phyloP scores from a whole-genome alignment of 495 filamentous ascomycete species.

The Penicillium cosmopolitanum region DNA sequence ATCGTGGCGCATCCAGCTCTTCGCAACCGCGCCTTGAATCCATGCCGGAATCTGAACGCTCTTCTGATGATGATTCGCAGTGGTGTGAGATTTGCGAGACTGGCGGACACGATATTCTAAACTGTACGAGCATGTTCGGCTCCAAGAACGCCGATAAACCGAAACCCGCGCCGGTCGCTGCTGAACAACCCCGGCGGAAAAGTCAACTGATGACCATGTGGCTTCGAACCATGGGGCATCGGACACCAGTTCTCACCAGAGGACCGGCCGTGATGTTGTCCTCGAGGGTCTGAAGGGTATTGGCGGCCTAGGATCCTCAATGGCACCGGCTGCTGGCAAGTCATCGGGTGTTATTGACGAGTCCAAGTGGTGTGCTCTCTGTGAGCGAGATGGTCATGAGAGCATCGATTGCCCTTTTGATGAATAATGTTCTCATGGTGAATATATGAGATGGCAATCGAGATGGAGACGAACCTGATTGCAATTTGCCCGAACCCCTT shows the following conservation, averaged over 20 bases:
- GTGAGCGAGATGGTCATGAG: slow-evolving; percentile 93
- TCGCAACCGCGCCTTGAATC: slow-evolving; percentile 48
- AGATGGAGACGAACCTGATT: slow-evolving; percentile 8
- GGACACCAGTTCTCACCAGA: slow-evolving; percentile 29
- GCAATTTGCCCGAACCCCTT: slow-evolving; percentile 15
- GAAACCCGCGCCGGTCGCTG: slow-evolving; percentile 17
- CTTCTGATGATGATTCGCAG: slow-evolving; percentile 73
- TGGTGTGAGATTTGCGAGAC: slow-evolving; percentile 98
- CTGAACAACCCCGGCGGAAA: slow-evolving; percentile 28
- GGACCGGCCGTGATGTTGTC: slow-evolving; percentile 57
- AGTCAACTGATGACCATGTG: slow-evolving; percentile 19
- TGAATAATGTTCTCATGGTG: slow-evolving; percentile 60
- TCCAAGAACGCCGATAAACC: slow-evolving; percentile 32
- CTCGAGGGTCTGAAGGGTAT: slow-evolving; percentile 70
- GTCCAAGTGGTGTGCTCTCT: slow-evolving; percentile 95
- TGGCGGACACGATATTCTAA: slow-evolving; percentile 90
- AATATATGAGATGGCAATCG: slow-evolving; percentile 13
- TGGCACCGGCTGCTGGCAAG: slow-evolving; percentile 71
- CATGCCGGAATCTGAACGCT: slow-evolving; percentile 74
- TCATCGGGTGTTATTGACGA: slow-evolving; percentile 77
- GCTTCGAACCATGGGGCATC: slow-evolving; percentile 16
- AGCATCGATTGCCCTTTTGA: slow-evolving; percentile 96
- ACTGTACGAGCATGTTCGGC: slow-evolving; percentile 85
- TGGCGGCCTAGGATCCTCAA: slow-evolving; percentile 38
- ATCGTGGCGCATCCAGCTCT: slow-evolving; percentile 35